phyloP scores from a whole-genome alignment of 495 filamentous ascomycete species.

The Endocarpon pusillum region DNA sequence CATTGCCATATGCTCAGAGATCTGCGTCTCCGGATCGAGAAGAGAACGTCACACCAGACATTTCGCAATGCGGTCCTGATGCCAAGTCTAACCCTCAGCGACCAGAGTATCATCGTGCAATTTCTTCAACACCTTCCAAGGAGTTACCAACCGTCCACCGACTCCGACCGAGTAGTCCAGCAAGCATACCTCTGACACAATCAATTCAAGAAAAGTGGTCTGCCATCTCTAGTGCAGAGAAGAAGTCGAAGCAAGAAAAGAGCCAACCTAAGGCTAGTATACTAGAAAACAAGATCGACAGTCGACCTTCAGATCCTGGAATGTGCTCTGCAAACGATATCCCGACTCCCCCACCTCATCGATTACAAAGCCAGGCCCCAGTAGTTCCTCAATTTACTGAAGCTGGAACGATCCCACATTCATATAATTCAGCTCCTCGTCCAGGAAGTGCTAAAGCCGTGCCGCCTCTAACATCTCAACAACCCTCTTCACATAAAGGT shows the following conservation, averaged over 20 bases:
- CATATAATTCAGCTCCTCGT: no score
- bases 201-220: neutral
- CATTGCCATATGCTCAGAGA: no score
- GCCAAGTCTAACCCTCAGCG: constrained; percentile 6
- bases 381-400: no score
- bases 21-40: neutral
- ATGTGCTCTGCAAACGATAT: constrained; percentile 24
- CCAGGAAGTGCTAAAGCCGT: no score
- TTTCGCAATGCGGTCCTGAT: neutral
- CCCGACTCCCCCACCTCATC: constrained; percentile 36
- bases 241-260: neutral
- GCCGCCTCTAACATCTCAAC: no score
- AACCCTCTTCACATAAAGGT: no score
- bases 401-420: no score
- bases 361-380: no score
- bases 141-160: constrained; percentile 42
- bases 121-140: constrained; percentile 40
- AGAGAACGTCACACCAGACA: neutral
- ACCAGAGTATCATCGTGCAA: constrained; percentile 23
- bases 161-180: constrained; percentile 18
- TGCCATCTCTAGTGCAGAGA: no score
- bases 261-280: no score
- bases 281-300: no score
- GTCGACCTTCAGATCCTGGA: no score
- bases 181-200: neutral